A percentile compares a stretch with the other conserved stretches of the same genome.
These are phyloP conservation scores for Coniella vitis DNA, from an alignment of 2,329 filamentous ascomycete genomes.

Conservation along the genomic window DNA sequence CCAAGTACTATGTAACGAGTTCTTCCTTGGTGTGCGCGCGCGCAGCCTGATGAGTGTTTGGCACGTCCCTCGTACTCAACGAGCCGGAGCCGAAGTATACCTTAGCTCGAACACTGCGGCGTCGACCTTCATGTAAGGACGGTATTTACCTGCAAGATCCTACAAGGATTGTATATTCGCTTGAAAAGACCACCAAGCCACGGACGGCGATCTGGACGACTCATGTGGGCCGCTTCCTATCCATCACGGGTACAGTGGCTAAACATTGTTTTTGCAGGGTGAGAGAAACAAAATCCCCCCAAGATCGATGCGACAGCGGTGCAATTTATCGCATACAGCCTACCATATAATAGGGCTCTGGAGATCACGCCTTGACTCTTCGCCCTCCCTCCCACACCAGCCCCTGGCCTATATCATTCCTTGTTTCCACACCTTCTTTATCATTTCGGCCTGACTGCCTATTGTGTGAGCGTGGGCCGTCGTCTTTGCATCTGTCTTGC, in stretches of 20 bases:
- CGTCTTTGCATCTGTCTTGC: background rate
- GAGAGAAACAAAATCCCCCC: background rate
- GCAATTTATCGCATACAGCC: background rate
- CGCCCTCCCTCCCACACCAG: background rate
- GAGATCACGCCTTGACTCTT: slow-evolving; percentile 8
- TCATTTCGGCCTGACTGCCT: slow-evolving; percentile 1
- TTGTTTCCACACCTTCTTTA: slow-evolving; percentile 1
- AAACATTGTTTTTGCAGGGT: background rate
- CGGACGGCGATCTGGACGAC: slow-evolving; percentile 6
- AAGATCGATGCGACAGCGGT: too few relatives aligned
- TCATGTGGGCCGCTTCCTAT: slow-evolving; percentile 7
- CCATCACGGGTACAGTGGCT: slow-evolving; percentile 12
- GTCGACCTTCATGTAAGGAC: background rate
- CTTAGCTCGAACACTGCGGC: slow-evolving; percentile 4
- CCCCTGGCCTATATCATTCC: background rate
- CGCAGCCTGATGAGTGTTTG: background rate
- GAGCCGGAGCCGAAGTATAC: background rate
- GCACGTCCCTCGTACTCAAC: background rate
- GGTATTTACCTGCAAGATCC: background rate
- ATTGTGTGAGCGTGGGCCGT: slow-evolving; percentile 1
- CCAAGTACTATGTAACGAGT: slow-evolving; percentile 1
- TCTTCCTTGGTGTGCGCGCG: background rate
- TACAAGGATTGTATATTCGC: slow-evolving; percentile 8
- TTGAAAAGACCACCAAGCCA: slow-evolving; percentile 9
- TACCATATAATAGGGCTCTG: slow-evolving; percentile 8